phyloP scores from a whole-genome alignment of 179 eudicot species.

The Spinacia oleracea region DNA sequence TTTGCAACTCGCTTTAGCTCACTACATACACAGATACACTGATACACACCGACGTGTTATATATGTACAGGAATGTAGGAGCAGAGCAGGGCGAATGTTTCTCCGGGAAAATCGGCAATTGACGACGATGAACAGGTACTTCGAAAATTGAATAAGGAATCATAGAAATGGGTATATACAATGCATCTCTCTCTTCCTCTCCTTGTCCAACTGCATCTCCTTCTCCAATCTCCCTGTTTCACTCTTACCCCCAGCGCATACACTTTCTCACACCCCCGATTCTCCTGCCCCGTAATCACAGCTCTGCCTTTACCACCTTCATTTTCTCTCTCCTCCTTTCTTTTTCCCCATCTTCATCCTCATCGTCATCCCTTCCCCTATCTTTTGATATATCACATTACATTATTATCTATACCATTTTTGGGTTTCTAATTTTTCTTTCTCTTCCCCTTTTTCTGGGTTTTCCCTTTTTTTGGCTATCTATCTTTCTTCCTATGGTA shows the following conservation, averaged over 20 bases:
- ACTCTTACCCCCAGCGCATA: conserved; percentile 20
- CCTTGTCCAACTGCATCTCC: neutral
- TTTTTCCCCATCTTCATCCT: neutral
- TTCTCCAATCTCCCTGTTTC: conserved; percentile 5
- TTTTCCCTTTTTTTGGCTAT: conserved; percentile 31
- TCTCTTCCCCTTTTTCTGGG: conserved; percentile 34
- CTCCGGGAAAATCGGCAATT: no score
- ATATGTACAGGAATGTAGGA: no score
- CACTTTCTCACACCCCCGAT: conserved; percentile 49
- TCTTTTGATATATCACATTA: neutral
- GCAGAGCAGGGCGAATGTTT: no score
- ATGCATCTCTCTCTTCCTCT: neutral
- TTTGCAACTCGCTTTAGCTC: no score
- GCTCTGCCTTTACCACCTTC: conserved; percentile 45
- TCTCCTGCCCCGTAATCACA: conserved; percentile 51
- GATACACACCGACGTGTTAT: no score
- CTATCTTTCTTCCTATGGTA: conserved; percentile 22
- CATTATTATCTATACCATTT: conserved; percentile 15
- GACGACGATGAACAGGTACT: no score
- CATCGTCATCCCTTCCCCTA: neutral
- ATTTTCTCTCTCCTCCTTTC: conserved; percentile 13
- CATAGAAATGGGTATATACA: no score
- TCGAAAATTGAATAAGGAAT: no score
- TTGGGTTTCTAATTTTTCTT: conserved; percentile 32
- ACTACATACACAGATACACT: no score